Conservation (phyloP, 2,329 filamentous ascomycete species). For the Neurospora crassa region DNA sequence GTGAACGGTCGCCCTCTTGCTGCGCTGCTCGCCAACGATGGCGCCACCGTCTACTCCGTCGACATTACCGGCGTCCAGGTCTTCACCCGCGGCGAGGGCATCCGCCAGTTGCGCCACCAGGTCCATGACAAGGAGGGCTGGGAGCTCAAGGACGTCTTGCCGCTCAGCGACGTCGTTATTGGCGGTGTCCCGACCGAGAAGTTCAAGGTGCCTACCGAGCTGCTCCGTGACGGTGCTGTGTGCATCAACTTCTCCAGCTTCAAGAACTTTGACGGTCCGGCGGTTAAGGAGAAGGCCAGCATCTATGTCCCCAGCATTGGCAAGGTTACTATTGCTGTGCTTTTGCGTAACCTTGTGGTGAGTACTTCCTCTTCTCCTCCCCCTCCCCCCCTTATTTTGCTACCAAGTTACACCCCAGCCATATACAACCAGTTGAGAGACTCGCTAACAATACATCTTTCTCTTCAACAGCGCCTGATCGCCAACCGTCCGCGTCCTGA, state of each 20-base stretch:
- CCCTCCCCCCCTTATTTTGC: neutral
- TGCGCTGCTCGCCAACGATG: slow-evolving; percentile 89
- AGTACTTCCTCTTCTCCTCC: slow-evolving; percentile 26
- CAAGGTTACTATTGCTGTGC: slow-evolving; percentile 90
- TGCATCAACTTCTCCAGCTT: slow-evolving; percentile 98
- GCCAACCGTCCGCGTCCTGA: slow-evolving; percentile 18
- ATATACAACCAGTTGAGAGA: neutral
- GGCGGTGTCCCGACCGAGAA: slow-evolving; percentile 79
- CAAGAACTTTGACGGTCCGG: slow-evolving; percentile 79
- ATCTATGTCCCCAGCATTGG: slow-evolving; percentile 97
- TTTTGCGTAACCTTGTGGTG: slow-evolving; percentile 82
- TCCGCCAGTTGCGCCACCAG: slow-evolving; percentile 78
- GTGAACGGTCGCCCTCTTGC: slow-evolving; percentile 91
- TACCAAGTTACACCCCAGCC: neutral
- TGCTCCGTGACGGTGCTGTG: slow-evolving; percentile 83
- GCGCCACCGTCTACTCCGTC: slow-evolving; percentile 89
- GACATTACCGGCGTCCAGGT: slow-evolving; percentile 86
- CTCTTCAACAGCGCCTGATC: slow-evolving; percentile 16
- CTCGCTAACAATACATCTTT: neutral
- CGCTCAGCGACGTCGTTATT: slow-evolving; percentile 88
- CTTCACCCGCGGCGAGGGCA: slow-evolving; percentile 81
- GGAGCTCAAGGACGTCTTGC: slow-evolving; percentile 70
- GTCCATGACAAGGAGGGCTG: slow-evolving; percentile 75
- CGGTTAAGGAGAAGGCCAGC: slow-evolving; percentile 88
- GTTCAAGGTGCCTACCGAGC: slow-evolving; percentile 80